Evolutionary conservation across 305 asterid genomes (phyloP).

Genomic region (Fraxinus platypoda): DNA sequence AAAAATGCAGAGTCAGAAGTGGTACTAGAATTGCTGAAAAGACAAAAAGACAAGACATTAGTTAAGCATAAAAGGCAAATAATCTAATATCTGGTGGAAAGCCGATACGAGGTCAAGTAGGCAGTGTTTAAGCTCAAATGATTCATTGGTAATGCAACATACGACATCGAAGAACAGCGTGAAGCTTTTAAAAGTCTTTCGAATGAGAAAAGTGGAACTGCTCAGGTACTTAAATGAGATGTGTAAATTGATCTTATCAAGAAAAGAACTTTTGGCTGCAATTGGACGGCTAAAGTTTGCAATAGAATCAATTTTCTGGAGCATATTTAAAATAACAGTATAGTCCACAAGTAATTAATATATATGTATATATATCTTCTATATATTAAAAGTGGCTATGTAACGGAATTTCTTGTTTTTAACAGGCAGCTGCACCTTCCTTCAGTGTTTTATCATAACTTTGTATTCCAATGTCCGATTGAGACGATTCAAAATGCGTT

Average conservation of each 20-base stretch:
- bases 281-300: neutral
- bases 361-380: too few species aligned
- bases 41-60: conserved; percentile 33
- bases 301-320: conserved; percentile 32
- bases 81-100: neutral
- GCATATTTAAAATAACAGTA: neutral
- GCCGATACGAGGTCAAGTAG: neutral
- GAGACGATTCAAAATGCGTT: too few species aligned
- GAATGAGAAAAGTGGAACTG: neutral
- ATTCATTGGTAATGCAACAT: neutral
- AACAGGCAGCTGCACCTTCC: too few species aligned
- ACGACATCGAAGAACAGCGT: neutral
- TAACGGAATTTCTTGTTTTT: too few species aligned
- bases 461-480: too few species aligned
- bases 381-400: too few species aligned
- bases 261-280: neutral
- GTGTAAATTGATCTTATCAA: neutral
- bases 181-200: neutral
- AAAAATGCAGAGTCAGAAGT: conserved; percentile 16
- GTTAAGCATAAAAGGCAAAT: conserved; percentile 20
- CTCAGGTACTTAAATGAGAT: neutral
- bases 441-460: too few species aligned
- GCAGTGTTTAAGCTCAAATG: neutral
- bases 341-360: conserved; percentile 11
- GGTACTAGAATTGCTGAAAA: conserved; percentile 13